A percentile compares a stretch with the other conserved stretches of the same genome.
These are phyloP conservation scores for Rhodocollybia butyracea DNA, from an alignment of 768 basidiomycete genomes.

Conservation along the genomic window DNA sequence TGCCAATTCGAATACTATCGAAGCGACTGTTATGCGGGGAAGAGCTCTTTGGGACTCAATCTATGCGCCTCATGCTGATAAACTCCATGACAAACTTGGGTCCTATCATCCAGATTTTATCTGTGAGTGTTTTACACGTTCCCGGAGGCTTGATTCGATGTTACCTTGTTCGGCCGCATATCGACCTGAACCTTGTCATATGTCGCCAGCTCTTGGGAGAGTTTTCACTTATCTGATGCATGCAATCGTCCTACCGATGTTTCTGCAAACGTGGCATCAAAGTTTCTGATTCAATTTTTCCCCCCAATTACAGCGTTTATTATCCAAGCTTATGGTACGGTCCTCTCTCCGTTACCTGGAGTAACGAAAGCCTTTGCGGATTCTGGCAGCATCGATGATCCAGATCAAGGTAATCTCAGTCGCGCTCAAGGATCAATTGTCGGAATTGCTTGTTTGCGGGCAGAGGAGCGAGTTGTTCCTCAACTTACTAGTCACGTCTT, in stretches of 20 bases:
- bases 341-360: slow-evolving; percentile 73
- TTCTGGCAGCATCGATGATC: slow-evolving; percentile 38
- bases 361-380: slow-evolving; percentile 41
- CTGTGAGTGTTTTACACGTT: slow-evolving; percentile 50
- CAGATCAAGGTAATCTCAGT: slow-evolving; percentile 79
- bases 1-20: slow-evolving; percentile 60
- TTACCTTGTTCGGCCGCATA: neutral
- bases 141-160: neutral
- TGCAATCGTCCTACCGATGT: slow-evolving; percentile 1
- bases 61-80: slow-evolving; percentile 86
- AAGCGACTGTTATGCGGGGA: slow-evolving; percentile 67
- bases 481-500: slow-evolving; percentile 88
- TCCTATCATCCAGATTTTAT: slow-evolving; percentile 94
- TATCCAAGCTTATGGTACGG: slow-evolving; percentile 79
- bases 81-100: slow-evolving; percentile 83
- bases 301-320: slow-evolving; percentile 60
- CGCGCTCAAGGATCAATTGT: slow-evolving; percentile 82
- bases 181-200: slow-evolving; percentile 8
- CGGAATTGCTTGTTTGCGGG: slow-evolving; percentile 80
- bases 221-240: slow-evolving; percentile 28
- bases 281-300: neutral
- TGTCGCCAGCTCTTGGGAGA: slow-evolving; percentile 26
- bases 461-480: slow-evolving; percentile 81
- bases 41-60: slow-evolving; percentile 79
- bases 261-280: slow-evolving; percentile 1